Base-by-base conservation (phyloP, 441 rosid species). In the Melastoma candidum region DNA sequence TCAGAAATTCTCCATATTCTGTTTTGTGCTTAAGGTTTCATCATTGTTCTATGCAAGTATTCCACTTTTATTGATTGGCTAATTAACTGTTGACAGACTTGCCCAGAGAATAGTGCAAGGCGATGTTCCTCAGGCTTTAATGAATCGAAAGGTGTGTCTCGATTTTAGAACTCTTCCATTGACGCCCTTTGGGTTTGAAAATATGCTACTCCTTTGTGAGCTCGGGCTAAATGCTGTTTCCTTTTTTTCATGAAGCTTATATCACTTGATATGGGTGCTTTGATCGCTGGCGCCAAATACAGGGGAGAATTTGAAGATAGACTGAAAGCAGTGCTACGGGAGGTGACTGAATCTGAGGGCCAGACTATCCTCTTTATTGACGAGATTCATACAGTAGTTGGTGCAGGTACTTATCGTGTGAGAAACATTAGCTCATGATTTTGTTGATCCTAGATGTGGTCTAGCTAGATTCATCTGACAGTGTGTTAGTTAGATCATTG, bases 81-180 rank as follows among this genome's bases (percentile, higher is more conserved):
- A 8, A 32, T 3, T 32, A 48, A 58, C 59, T 26, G 64, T 69
- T 51, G 57, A 75, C 78, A 94, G 99, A 64, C 96, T 94, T 65
- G 97, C 99, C 63, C 99, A 90, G 74, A 82, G 99, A 75, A 90
- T 90, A 73, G 96, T 90, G 61, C 82, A 82, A 72, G 96, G 99
- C 50, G 99, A 94, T 71, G 99, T 94, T 25, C 99, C 99, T 66
- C 95, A 89, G 77, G 99, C 96, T 61, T 70, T 94, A 71, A 94
- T 85, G 99, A 83, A 94, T 66, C 84, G 99, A 49, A 82, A 78
- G 97, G 96, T 65, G 63, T 32, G 26, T 25, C 22, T 22, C 24
- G 5, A 3, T 46, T 12, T 44, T 22, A 39, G 26, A 24, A 12
- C 7, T 29, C 7, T 12, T 39, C 4, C 26, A 2, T 17, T 49